phyloP scores from a whole-genome alignment of 2,329 filamentous ascomycete species.

The Corynespora cassiicola region DNA sequence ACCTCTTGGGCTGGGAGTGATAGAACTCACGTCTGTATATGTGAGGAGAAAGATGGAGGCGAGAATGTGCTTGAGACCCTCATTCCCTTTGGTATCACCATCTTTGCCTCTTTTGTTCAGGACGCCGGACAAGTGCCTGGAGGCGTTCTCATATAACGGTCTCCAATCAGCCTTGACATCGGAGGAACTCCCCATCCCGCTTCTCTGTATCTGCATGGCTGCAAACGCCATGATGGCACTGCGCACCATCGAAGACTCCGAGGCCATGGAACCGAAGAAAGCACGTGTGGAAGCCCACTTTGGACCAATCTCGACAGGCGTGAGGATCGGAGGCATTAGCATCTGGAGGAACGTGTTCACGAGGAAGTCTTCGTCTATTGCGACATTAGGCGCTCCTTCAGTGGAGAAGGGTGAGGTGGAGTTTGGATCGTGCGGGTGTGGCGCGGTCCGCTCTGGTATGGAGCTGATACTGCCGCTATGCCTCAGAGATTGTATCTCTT shows the following conservation, averaged over 20 bases:
- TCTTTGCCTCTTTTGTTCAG: slow-evolving; percentile 21
- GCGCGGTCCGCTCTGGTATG: slow-evolving; percentile 17
- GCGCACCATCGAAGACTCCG: slow-evolving; percentile 54
- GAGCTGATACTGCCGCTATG: slow-evolving; percentile 18
- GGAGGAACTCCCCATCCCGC: slow-evolving; percentile 44
- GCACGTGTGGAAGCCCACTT: slow-evolving; percentile 60
- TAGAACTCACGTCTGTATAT: slow-evolving; percentile 55
- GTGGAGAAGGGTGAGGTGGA: slow-evolving; percentile 38
- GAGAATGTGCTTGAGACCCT: slow-evolving; percentile 51
- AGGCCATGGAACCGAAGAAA: slow-evolving; percentile 56
- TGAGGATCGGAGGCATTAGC: slow-evolving; percentile 60
- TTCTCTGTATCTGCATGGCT: slow-evolving; percentile 48
- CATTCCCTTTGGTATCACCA: slow-evolving; percentile 15
- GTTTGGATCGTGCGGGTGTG: slow-evolving; percentile 22
- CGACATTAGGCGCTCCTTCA: slow-evolving; percentile 24
- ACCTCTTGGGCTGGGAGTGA: slow-evolving; percentile 8
- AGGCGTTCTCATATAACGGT: slow-evolving; percentile 38
- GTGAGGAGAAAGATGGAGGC: slow-evolving; percentile 62
- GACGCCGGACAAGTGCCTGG: slow-evolving; percentile 29
- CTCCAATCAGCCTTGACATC: slow-evolving; percentile 39
- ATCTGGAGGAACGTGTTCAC: slow-evolving; percentile 58
- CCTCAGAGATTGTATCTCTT: neutral
- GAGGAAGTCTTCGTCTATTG: slow-evolving; percentile 45
- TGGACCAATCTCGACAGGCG: slow-evolving; percentile 60
- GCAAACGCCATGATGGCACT: slow-evolving; percentile 61